phyloP scores from a whole-genome alignment of 306 rosid species.

The Cicer pinnatifidum region DNA sequence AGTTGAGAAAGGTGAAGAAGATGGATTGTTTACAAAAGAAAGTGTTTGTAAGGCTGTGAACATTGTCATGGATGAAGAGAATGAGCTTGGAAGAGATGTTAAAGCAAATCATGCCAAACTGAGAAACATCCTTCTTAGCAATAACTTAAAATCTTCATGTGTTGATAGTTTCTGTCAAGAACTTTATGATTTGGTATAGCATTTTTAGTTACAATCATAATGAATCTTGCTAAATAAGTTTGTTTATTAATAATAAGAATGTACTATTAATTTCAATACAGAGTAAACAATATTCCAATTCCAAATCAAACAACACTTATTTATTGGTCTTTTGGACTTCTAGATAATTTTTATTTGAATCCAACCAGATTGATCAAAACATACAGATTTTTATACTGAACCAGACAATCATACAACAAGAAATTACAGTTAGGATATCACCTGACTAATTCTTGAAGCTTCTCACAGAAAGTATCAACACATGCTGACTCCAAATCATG shows the following conservation, averaged over 20 bases:
- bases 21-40: conserved; percentile 55
- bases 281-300: too few relatives aligned
- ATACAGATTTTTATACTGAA: neutral
- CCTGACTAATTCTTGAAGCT: conserved; percentile 32
- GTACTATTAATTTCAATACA: neutral
- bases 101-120: conserved; percentile 49
- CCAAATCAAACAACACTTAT: too few relatives aligned
- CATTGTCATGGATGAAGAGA: conserved; percentile 53
- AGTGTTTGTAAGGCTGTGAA: conserved; percentile 56
- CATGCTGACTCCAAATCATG: neutral
- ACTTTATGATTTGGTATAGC: neutral
- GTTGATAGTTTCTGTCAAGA: conserved; percentile 3
- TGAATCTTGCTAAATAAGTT: neutral
- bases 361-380: neutral
- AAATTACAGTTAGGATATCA: conserved; percentile 20
- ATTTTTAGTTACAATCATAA: neutral
- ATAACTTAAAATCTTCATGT: neutral
- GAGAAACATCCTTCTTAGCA: conserved; percentile 28
- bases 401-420: neutral
- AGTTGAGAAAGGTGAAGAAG: conserved; percentile 63
- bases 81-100: conserved; percentile 46
- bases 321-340: too few relatives aligned
- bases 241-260: neutral
- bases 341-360: neutral
- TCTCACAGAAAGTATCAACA: conserved; percentile 38